Base-by-base conservation (phyloP, 345 rosid genomes). In the Brassica incana region DNA sequence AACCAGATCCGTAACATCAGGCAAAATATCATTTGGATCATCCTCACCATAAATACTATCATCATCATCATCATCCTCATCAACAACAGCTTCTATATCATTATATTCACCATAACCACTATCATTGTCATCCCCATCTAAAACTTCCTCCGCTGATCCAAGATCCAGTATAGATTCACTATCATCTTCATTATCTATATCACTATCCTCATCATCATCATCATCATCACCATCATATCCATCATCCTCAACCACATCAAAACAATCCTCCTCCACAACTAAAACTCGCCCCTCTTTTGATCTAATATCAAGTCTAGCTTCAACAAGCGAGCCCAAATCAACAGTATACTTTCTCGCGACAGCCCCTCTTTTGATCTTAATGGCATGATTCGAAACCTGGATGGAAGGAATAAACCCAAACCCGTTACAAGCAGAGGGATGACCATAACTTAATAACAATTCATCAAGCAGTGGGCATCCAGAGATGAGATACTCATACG, bases 261-360 rank as follows among this genome's bases (percentile, higher is more conserved):
- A 20, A 67, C 14, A 8, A 67, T 40, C n/a, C 32, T 20, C 7
- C 5, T 11, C 18, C 10, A 2, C 8, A 12, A 10, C 6, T 15
- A 4, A 5, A 62, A 5, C 11, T 15, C 10, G 32, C 67, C 27
- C 16, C 52, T 9, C 18, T 50, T 16, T 12, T 50, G 56, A 9
- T 5, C 62, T 23, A 50, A 77, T 12, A 70, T 70, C 16, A 14
- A 77, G 68, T 43, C 74, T 77, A 60, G 74, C 69, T 43, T 77
- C 74, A 0, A 18, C 35, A 30, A 77, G 69, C 11, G 74, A 69
- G 27, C 3, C n/a, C 1, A 76, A 60, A 10, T 69, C 32, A 30
- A 60, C 67, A 8, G 18, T 0, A 18, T 76, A 76, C 3, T 15
- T 2, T 1, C 18, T 20, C 9, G 35, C 2, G 11, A 60, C 68